Conservation (phyloP, 768 basidiomycete genomes). For the Tulasnella calospora region DNA sequence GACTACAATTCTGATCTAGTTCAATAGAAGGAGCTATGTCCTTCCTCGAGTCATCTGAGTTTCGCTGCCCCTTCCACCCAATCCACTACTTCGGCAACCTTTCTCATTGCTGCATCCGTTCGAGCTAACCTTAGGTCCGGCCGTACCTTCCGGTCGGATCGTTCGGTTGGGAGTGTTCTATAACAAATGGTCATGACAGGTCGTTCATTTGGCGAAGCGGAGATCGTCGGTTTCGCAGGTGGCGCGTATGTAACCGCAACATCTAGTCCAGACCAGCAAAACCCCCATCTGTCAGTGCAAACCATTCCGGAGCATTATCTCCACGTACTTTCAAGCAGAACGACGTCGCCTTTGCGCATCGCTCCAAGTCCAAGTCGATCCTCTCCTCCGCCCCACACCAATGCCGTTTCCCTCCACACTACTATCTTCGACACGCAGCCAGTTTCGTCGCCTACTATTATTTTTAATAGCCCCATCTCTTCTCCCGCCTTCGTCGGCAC, state of each 20-base stretch:
- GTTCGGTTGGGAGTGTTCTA: slow-evolving; percentile 60
- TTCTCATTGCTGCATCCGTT: slow-evolving; percentile 64
- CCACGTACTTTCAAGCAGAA: slow-evolving; percentile 61
- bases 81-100: slow-evolving; percentile 56
- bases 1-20: too few relatives aligned
- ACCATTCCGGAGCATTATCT: not conserved
- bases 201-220: slow-evolving; percentile 63
- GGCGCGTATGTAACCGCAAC: slow-evolving; percentile 15
- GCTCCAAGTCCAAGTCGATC: slow-evolving; percentile 40
- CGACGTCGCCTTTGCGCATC: slow-evolving; percentile 65
- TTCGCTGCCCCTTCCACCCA: slow-evolving; percentile 71
- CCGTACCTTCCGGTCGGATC: slow-evolving; percentile 55
- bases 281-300: too few relatives aligned
- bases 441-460: slow-evolving; percentile 70
- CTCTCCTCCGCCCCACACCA: slow-evolving; percentile 54
- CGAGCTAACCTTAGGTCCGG: slow-evolving; percentile 68
- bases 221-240: slow-evolving; percentile 39
- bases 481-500: slow-evolving; percentile 66
- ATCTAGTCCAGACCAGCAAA: not conserved
- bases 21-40: not conserved
- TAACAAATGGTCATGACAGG: slow-evolving; percentile 67
- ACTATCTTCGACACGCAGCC: slow-evolving; percentile 62
- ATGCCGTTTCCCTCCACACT: slow-evolving; percentile 73
- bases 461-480: slow-evolving; percentile 60
- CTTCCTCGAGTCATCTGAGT: not conserved